phyloP scores from a whole-genome alignment of 2,329 filamentous ascomycete genomes.

The Colletotrichum sp. region DNA sequence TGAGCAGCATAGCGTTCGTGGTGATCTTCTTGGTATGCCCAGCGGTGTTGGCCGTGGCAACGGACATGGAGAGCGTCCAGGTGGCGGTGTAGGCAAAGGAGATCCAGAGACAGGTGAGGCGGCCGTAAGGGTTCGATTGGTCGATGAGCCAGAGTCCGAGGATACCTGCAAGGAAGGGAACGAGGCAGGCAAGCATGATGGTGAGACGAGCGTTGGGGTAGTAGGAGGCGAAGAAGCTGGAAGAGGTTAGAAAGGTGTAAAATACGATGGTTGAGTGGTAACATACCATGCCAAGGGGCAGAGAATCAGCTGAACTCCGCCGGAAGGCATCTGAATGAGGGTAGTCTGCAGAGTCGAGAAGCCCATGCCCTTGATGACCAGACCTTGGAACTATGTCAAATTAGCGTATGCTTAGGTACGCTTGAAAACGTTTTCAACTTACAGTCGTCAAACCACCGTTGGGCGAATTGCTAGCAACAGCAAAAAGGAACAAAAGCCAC shows the following conservation, averaged over 20 bases:
- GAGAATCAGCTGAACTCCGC: slow-evolving; percentile 29
- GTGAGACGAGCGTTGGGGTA: slow-evolving; percentile 17
- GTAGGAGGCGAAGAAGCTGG: slow-evolving; percentile 12
- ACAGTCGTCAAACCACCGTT: slow-evolving; percentile 40
- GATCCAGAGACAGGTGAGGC: slow-evolving; percentile 31
- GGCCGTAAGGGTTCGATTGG: slow-evolving; percentile 19
- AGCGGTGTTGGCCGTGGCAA: slow-evolving; percentile 69
- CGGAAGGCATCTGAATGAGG: slow-evolving; percentile 73
- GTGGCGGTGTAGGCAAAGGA: slow-evolving; percentile 29
- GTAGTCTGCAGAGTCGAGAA: slow-evolving; percentile 63
- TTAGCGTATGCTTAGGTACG: too few relatives aligned
- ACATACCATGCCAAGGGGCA: slow-evolving; percentile 13
- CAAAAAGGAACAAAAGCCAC: slow-evolving; percentile 65
- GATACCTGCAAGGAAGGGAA: slow-evolving; percentile 20
- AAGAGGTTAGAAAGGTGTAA: not conserved
- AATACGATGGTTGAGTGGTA: rapidly evolving
- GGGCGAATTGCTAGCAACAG: slow-evolving; percentile 67
- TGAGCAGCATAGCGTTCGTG: slow-evolving; percentile 51
- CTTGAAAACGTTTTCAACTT: not conserved
- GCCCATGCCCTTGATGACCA: slow-evolving; percentile 67
- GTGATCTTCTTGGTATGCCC: slow-evolving; percentile 71
- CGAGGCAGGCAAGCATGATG: slow-evolving; percentile 22
- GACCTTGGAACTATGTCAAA: slow-evolving; percentile 53
- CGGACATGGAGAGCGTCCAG: slow-evolving; percentile 17
- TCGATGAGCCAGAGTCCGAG: slow-evolving; percentile 21